Percentiles rank a stretch among this genome's conserved stretches.
Evolutionary conservation across 345 rosid species (phyloP).

Genomic region (Ceriops decandra): DNA sequence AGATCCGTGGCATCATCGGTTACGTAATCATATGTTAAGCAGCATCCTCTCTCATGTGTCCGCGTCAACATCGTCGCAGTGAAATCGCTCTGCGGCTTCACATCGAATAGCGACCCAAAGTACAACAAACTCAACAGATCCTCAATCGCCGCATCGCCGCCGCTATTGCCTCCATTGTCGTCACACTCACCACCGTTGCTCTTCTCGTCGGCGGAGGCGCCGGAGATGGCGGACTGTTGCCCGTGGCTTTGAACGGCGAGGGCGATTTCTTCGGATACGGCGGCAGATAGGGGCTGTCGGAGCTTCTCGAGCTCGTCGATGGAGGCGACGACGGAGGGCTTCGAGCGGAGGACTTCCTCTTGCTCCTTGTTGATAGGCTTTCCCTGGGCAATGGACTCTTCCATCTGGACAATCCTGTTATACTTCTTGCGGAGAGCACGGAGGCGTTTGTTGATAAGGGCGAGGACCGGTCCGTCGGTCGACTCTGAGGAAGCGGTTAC

Average conservation of each 20-base stretch:
- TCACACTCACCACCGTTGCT: neutral
- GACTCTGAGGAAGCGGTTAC: slow-evolving; percentile 34
- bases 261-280: slow-evolving; percentile 70
- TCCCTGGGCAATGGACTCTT: slow-evolving; percentile 71
- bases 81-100: slow-evolving; percentile 73
- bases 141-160: slow-evolving; percentile 29
- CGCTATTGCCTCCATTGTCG: neutral
- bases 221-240: slow-evolving; percentile 3
- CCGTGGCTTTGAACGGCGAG: slow-evolving; percentile 33
- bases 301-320: slow-evolving; percentile 93
- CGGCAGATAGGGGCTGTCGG: slow-evolving; percentile 57
- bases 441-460: slow-evolving; percentile 80
- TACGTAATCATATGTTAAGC: slow-evolving; percentile 84
- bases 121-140: slow-evolving; percentile 78
- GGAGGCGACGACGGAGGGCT: slow-evolving; percentile 52
- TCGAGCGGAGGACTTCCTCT: slow-evolving; percentile 78
- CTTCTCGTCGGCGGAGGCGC: neutral
- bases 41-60: slow-evolving; percentile 84
- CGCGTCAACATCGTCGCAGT: slow-evolving; percentile 73
- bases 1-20: slow-evolving; percentile 93
- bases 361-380: slow-evolving; percentile 82
- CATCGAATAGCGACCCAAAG: slow-evolving; percentile 77
- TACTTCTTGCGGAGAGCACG: slow-evolving; percentile 84
- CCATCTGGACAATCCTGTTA: slow-evolving; percentile 81
- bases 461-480: slow-evolving; percentile 76